Base-by-base conservation (phyloP, 2,329 filamentous ascomycete genomes). In the Fusarium penzigii region DNA sequence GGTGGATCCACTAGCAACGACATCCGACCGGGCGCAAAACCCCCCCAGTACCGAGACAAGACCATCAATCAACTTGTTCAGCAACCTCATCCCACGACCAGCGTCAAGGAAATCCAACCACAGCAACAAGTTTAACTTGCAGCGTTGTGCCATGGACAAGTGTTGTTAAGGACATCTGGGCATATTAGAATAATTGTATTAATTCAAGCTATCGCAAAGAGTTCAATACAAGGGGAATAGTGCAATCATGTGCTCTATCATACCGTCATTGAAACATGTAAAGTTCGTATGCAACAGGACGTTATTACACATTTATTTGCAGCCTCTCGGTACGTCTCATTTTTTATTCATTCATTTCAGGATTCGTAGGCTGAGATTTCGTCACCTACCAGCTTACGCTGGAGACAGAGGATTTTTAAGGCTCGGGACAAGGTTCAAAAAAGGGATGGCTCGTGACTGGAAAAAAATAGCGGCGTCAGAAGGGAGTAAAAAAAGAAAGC, bases 1-100 rank as follows among this genome's bases (percentile, higher is more conserved):
- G 55, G 58, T 55, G 65, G 64, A 66, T 60, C 68, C 67, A 69
- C 68, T 61, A 57, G 56, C 52, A 59, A 70, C 67, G 64, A 69
- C 66, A 70, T 67, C 66, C 66, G 66, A 61, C 59, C 67, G 65
- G 60, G 59, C 55, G 56, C 46, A 50, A 58, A 56, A 56, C 53
- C 52, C 46, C 46, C 20, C 58, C 63, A 65, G 58, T 65, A 63
- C 59, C 57, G 57, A 58, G 53, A 56, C 48, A 51, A 44, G 52
- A 53, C 48, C 58, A 58, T 49, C 51, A 53, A 25, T 48, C 46
- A 50, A 53, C n/a, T n/a, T n/a, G n/a, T n/a, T n/a, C n/a, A n/a
- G n/a, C 32, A 36, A 36, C 32, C 32, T 36, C 32, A 36, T 36
- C 5, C 10, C 32, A 36, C 5, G 10, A 12, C 10, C 10, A 36